phyloP scores from a whole-genome alignment of 2,329 filamentous ascomycete genomes.

The Penicillium sp. region DNA sequence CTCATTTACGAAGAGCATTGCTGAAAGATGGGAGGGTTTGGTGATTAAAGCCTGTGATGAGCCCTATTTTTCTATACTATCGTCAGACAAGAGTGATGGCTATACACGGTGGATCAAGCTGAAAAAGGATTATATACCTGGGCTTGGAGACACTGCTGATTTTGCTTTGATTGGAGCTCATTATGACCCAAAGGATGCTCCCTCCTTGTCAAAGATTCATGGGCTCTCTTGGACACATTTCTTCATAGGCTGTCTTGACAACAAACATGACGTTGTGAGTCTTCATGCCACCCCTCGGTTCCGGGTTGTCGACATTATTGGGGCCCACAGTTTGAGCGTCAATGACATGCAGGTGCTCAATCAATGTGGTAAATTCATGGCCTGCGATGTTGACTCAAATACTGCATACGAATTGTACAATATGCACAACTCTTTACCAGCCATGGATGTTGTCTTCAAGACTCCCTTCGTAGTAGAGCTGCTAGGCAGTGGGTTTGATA shows the following conservation, averaged over 20 bases:
- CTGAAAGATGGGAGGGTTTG: conserved; percentile 68
- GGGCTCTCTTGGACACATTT: conserved; percentile 73
- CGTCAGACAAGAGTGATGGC: conserved; percentile 24
- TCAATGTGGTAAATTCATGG: conserved; percentile 44
- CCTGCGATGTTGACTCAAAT: conserved; percentile 33
- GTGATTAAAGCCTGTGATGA: conserved; percentile 73
- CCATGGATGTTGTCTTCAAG: conserved; percentile 54
- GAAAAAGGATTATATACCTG: conserved; percentile 79
- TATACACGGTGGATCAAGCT: conserved; percentile 67
- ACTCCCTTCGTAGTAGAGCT: conserved; percentile 75
- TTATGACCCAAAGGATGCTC: conserved; percentile 63
- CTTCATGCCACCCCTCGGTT: conserved; percentile 55
- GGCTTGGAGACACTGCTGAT: conserved; percentile 77
- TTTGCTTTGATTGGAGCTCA: conserved; percentile 74
- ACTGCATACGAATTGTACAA: conserved; percentile 45
- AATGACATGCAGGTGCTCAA: conserved; percentile 51
- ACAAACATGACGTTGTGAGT: conserved; percentile 57
- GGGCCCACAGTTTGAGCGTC: conserved; percentile 46
- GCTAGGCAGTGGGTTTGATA: conserved; percentile 75
- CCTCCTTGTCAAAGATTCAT: conserved; percentile 47
- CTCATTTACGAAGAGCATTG: conserved; percentile 65
- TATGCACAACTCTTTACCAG: conserved; percentile 35
- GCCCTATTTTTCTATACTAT: conserved; percentile 65
- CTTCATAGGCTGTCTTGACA: conserved; percentile 70
- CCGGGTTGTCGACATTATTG: conserved; percentile 62